Evolutionary conservation across 441 rosid species (phyloP).

Genomic region (Breynia disticha): DNA sequence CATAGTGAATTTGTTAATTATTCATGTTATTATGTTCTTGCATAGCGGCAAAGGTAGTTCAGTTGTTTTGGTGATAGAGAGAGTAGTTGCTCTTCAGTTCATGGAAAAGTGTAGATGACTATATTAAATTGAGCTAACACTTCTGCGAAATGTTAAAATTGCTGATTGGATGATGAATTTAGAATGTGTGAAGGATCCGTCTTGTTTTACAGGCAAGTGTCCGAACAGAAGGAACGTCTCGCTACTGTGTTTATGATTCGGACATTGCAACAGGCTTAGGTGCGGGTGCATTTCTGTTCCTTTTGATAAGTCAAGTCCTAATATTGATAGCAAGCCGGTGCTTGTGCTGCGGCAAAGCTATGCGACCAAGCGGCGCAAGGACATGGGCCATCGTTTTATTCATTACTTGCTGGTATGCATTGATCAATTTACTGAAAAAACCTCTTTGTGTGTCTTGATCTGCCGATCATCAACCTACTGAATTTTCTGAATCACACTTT

Average conservation of each 20-base stretch:
- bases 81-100: no score
- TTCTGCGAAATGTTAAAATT: no score
- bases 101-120: no score
- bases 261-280: conserved; percentile 78
- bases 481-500: background rate
- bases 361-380: conserved; percentile 67
- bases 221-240: conserved; percentile 14
- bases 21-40: no score
- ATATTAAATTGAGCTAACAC: no score
- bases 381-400: conserved; percentile 69
- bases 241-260: conserved; percentile 56
- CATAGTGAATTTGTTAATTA: no score
- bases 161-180: no score
- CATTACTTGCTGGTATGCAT: conserved; percentile 59
- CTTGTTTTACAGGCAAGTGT: conserved; percentile 36
- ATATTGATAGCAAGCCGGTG: conserved; percentile 60
- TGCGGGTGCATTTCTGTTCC: conserved; percentile 48
- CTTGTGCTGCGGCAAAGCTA: conserved; percentile 68
- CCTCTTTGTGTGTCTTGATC: no score
- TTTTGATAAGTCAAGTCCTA: conserved; percentile 54
- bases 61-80: no score
- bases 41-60: no score
- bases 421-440: background rate
- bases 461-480: background rate
- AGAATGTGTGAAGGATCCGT: background rate